Evolutionary conservation across 768 basidiomycete species (phyloP), one percentile per base, ranked within the genome.

Genomic region (Clitopilus hobsonii): DNA sequence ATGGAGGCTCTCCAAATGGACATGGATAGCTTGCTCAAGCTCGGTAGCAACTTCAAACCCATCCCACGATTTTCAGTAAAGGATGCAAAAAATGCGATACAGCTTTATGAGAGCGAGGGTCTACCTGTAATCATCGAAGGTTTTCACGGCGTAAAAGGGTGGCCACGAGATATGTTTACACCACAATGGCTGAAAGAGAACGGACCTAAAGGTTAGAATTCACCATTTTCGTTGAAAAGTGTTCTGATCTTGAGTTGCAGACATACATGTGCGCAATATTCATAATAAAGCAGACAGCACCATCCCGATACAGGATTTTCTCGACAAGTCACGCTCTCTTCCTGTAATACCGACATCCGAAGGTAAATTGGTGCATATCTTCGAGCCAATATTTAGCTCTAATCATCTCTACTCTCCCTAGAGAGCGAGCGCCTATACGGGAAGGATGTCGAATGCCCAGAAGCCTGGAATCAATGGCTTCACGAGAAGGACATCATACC

Each of bases 391-490:
- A n/a, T n/a, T n/a, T n/a, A n/a, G n/a, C n/a, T n/a, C n/a, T n/a
- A n/a, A n/a, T n/a, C n/a, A n/a, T n/a, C n/a, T n/a, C n/a, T n/a
- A n/a, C n/a, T n/a, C n/a, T n/a, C n/a, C n/a, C n/a, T 59, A 89
- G 86, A 88, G 60, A 61, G 65, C 8, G 79, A 83, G 62, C 73
- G 88, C 25, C 71, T 84, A 7, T 93, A 94, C 61, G 89, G 88
- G 20, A 93, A 93, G 63, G 91, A 94, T 62, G 77, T 79, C 0
- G 73, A 79, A 10, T 92, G 89, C 65, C 91, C 91, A 0, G 26
- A 62, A 36, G 62, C 68, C 61, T 94, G 89, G 89, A 73, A 74
- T 20, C 54, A 80, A 3, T 91, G 88, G 84, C 69, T 94, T 14
- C 62, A 74, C 5, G 60, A 66, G 0, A 64, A 63, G 2, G 63